Evolutionary conservation across 2,329 filamentous ascomycete genomes (phyloP), one percentile per base, ranked within the genome.

Genomic region (Exserohilum turcica): DNA sequence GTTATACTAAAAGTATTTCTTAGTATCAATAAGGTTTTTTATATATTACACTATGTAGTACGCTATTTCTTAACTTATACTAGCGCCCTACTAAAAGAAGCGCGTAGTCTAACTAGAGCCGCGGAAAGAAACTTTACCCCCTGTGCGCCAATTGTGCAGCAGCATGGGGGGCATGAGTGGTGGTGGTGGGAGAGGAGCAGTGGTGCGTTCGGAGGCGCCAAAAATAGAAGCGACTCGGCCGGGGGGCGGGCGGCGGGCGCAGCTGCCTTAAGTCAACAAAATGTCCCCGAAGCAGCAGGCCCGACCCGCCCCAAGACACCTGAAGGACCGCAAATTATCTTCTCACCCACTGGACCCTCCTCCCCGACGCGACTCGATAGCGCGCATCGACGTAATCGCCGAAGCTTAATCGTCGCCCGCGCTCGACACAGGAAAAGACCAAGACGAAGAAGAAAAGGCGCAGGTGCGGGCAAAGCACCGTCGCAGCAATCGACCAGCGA

Each of bases 251-350:
- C 46, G 53, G 40, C 27, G 42, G 29, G 46, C 46, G 42, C 56
- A 57, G 57, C 57, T 52, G 57, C 16, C 57, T 46, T 66, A 66
- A 61, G 56, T 59, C 47, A 37, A 43, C 59, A 61, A 65, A 67
- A 66, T 64, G 53, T 47, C 56, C 65, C 65, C 57, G 56, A 68
- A 60, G 52, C 48, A 65, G 56, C 56, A 57, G 45, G 48, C 48
- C 44, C 47, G 53, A 63, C 52, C 47, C 57, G 57, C 61, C 61
- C 35, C 55, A 52, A 56, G 60, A 45, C 52, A 43, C 48, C 37
- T 55, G 29, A 64, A 64, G 46, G 61, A 55, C 66, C 56, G 59
- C 65, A 68, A 70, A 70, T 69, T 70, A 63, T 56, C 61, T 56
- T 53, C 16, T 31, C 38, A 52, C 37, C 52, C 47, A 55, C 53